Conservation (phyloP, 2,329 filamentous ascomycete species). For the Ophiostoma sp. region DNA sequence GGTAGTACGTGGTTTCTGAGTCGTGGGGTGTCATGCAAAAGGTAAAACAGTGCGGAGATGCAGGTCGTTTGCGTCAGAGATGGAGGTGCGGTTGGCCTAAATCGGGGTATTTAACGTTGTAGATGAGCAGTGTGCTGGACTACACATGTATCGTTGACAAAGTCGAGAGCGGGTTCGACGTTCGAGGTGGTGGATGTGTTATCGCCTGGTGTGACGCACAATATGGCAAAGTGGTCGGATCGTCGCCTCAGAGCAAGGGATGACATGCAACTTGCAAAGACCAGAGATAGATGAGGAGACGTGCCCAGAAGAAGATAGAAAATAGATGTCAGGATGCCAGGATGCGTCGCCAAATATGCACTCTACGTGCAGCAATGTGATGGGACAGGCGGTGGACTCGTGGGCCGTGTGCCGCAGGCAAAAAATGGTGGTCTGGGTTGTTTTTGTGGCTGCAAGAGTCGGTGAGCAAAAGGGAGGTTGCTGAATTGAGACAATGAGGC, state of each 20-base stretch:
- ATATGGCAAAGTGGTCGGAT: neutral
- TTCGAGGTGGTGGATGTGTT: neutral
- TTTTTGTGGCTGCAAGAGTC: slow-evolving; percentile 13
- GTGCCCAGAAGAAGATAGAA: neutral
- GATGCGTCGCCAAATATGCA: neutral
- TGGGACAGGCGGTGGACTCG: neutral
- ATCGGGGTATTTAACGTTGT: neutral
- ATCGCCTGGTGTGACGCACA: neutral
- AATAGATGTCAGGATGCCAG: neutral
- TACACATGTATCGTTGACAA: neutral
- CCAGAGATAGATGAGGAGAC: neutral
- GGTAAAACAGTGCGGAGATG: neutral
- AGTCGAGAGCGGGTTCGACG: neutral
- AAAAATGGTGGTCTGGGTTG: neutral
- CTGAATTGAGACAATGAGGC: neutral
- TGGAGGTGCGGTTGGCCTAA: neutral
- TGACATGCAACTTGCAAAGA: neutral
- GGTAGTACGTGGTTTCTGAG: neutral
- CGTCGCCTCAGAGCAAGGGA: neutral
- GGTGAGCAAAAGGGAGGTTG: slow-evolving; percentile 18
- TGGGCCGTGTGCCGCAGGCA: neutral
- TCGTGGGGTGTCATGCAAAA: neutral
- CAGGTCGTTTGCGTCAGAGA: slow-evolving; percentile 3
- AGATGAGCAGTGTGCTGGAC: neutral
- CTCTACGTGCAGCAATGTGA: neutral